Evolutionary conservation across 805 yeast species (phyloP), one percentile per base, ranked within the genome.

Genomic region (Teunomyces atbi): DNA sequence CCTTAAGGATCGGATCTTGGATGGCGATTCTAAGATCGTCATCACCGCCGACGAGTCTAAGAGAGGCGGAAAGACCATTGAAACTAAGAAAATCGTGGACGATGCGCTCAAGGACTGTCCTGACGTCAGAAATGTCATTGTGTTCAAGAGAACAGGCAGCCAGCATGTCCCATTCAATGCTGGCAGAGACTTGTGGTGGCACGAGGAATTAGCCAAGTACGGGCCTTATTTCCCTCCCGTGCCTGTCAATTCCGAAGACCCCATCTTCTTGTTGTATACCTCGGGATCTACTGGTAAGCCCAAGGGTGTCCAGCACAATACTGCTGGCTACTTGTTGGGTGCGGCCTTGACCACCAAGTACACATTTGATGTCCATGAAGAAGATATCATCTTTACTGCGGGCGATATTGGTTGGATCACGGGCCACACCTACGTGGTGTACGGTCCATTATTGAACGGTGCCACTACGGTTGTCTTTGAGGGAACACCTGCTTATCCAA

Each of bases 361-460:
- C 70, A 90, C 90, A 40, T 92, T 94, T 66, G 98, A 95, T 66
- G 83, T 94, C 41, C 96, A 89, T 63, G 83, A 83, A 49, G 86
- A 85, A 51, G 98, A 94, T 68, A 77, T 86, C 37, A 70, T 92
- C 51, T 92, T 94, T 76, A 92, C 98, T 35, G 98, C 98, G 33
- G 98, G 98, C 63, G 98, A 94, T 66, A 89, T 94, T 46, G 98
- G 99, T 64, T 94, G 99, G 98, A 94, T 94, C 65, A 94, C 99
- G 13, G 98, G 98, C 57, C 99, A 94, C 69, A 87, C 97, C 7
- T 94, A 92, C 64, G 96, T 89, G 37, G 80, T 92, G 40, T 94
- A 94, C 62, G 98, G 98, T 49, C 99, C 99, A 35, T 79, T 94
- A 56, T 71, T 83, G 40, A 68, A 59, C 48, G 99, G 98, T 69